Evolutionary conservation across 2,329 filamentous ascomycete genomes (phyloP).

Genomic region (Lecanosticta acicola): DNA sequence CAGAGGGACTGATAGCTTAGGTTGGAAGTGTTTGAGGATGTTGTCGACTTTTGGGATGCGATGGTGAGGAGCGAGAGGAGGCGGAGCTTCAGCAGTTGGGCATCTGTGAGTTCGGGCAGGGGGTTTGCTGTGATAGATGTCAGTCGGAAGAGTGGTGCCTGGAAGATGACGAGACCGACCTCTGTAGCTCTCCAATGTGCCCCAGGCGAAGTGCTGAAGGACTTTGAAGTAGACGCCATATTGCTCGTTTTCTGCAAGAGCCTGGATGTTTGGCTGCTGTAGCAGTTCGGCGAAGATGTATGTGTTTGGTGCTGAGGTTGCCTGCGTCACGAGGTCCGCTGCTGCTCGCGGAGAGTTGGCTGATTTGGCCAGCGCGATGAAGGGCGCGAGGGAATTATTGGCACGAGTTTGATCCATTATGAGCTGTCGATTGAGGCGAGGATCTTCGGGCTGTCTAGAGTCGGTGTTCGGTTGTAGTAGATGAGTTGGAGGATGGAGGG

Average conservation of each 20-base stretch:
- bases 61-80: constrained; percentile 85
- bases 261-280: constrained; percentile 69
- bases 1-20: constrained; percentile 71
- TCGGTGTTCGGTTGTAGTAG: background rate
- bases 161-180: constrained; percentile 38
- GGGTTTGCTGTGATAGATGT: constrained; percentile 36
- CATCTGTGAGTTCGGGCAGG: constrained; percentile 66
- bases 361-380: constrained; percentile 79
- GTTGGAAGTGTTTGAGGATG: constrained; percentile 41
- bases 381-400: constrained; percentile 67
- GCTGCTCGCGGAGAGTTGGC: constrained; percentile 78
- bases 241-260: constrained; percentile 59
- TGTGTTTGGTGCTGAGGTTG: constrained; percentile 82
- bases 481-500: background rate
- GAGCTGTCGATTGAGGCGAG: too few relatives aligned
- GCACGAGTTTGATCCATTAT: constrained; percentile 65
- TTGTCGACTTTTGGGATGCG: constrained; percentile 50
- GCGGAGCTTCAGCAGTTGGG: constrained; percentile 78
- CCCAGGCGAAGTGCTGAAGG: constrained; percentile 86
- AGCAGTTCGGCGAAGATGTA: constrained; percentile 95
- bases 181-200: constrained; percentile 76
- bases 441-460: background rate
- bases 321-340: constrained; percentile 77
- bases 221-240: constrained; percentile 60
- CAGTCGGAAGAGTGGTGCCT: constrained; percentile 2